Percentiles rank a stretch among this genome's conserved stretches.
phyloP scores from a whole-genome alignment of 768 basidiomycete species.

The Xerocomellus amylosporus region DNA sequence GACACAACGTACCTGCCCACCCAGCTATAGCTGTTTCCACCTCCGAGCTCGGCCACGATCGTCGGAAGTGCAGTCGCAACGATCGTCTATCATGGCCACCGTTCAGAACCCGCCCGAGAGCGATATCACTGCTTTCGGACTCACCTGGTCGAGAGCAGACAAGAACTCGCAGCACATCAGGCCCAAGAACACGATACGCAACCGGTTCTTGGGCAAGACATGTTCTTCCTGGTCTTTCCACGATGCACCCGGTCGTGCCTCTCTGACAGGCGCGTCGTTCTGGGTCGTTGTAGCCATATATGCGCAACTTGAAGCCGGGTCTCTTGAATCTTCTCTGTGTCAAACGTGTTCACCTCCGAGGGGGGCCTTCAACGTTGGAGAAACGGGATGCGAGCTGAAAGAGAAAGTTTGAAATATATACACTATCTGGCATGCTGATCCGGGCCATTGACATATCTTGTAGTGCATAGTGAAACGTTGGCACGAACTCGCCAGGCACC shows the following conservation, averaged over 20 bases:
- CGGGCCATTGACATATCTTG: no score
- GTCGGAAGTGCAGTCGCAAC: conserved; percentile 74
- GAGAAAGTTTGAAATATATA: no score
- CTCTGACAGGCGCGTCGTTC: conserved; percentile 5
- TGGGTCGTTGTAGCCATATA: conserved; percentile 9
- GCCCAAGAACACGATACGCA: conserved; percentile 27
- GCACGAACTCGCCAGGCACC: no score
- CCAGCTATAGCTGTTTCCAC: conserved; percentile 67
- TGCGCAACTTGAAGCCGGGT: background rate
- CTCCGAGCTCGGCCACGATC: conserved; percentile 61
- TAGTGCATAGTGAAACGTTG: no score
- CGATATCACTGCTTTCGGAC: background rate
- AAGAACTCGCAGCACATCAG: conserved; percentile 30
- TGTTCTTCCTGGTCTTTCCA: conserved; percentile 58
- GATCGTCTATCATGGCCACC: conserved; percentile 43
- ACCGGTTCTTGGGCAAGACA: conserved; percentile 40
- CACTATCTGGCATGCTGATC: no score
- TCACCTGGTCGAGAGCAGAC: conserved; percentile 61
- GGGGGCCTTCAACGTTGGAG: background rate
- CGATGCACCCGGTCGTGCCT: conserved; percentile 44
- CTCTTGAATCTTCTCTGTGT: background rate
- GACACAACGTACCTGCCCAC: conserved; percentile 53
- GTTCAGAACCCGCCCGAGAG: background rate
- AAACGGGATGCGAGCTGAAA: background rate
- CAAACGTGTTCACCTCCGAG: background rate